Evolutionary conservation across 2,329 filamentous ascomycete species (phyloP).

Genomic region (Truncatella angustata): DNA sequence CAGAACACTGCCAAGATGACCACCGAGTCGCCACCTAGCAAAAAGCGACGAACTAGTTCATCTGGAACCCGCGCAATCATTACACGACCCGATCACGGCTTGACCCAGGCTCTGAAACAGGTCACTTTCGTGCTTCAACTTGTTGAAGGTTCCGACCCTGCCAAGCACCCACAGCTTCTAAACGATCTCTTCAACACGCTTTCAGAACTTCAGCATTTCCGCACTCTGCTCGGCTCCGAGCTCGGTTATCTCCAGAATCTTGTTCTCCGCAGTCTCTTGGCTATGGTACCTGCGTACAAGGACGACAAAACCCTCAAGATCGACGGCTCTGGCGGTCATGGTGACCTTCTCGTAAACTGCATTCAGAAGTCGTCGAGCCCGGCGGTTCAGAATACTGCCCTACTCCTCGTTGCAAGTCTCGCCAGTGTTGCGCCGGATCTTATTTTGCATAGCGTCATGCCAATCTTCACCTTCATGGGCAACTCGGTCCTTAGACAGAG

Average conservation of each 20-base stretch:
- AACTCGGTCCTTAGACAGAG: constrained; percentile 86
- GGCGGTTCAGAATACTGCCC: constrained; percentile 87
- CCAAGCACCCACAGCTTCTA: constrained; percentile 73
- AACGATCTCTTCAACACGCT: constrained; percentile 79
- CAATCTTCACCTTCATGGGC: constrained; percentile 98
- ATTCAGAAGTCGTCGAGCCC: constrained; percentile 89
- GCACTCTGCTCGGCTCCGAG: constrained; percentile 77
- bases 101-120: constrained; percentile 61
- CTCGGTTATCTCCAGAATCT: constrained; percentile 88
- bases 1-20: constrained; percentile 72
- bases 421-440: constrained; percentile 86
- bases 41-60: constrained; percentile 63
- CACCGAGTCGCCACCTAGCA: constrained; percentile 68
- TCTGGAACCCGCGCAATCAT: constrained; percentile 60
- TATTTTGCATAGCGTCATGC: constrained; percentile 96
- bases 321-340: constrained; percentile 76
- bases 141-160: constrained; percentile 76
- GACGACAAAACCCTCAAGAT: constrained; percentile 60
- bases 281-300: constrained; percentile 79
- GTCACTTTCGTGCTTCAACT: constrained; percentile 87
- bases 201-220: constrained; percentile 83
- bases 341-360: constrained; percentile 90
- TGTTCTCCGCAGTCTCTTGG: constrained; percentile 75
- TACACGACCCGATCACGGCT: neutral
- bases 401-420: constrained; percentile 83